These are phyloP conservation scores for Cubamyces lactineus DNA, from an alignment of 768 basidiomycete species.

Conservation along the genomic window DNA sequence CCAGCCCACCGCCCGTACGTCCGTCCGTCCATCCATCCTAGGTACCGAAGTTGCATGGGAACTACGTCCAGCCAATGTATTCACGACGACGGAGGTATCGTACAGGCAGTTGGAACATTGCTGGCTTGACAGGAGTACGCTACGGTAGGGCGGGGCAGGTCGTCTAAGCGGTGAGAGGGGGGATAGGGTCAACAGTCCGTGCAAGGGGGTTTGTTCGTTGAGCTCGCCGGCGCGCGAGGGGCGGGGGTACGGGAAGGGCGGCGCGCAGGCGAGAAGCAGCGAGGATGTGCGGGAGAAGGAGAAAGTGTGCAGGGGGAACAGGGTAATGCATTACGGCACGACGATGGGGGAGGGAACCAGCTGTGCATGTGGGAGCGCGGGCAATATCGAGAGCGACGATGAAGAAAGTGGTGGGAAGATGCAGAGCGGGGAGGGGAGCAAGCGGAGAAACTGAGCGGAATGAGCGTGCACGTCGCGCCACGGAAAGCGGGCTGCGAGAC, in stretches of 20 bases:
- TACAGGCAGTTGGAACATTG: conserved; percentile 29
- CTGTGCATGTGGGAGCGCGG: conserved; percentile 8
- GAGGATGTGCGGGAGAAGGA: neutral
- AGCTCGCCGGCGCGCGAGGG: neutral
- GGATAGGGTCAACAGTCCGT: conserved; percentile 23
- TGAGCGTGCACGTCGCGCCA: conserved; percentile 19
- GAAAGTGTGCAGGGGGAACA: neutral
- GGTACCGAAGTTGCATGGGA: conserved; percentile 4
- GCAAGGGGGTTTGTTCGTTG: conserved; percentile 1
- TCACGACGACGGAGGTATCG: conserved; percentile 28
- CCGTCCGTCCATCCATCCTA: neutral
- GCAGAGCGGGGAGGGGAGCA: conserved; percentile 1
- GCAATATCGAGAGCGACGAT: neutral
- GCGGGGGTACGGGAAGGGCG: neutral
- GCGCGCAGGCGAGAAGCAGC: conserved; percentile 15
- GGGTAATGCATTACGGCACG: conserved; percentile 14
- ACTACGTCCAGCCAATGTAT: conserved; percentile 30
- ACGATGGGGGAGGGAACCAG: conserved; percentile 2
- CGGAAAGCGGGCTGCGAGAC: conserved; percentile 16
- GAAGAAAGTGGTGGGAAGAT: conserved; percentile 4
- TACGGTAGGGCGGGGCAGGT: conserved; percentile 26
- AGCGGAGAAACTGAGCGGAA: conserved; percentile 16
- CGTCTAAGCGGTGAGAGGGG: conserved; percentile 23
- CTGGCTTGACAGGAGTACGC: conserved; percentile 28
- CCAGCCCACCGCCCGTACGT: neutral